Conservation (phyloP, 148 eudicot species). For the Rhododendron williamsianum region DNA sequence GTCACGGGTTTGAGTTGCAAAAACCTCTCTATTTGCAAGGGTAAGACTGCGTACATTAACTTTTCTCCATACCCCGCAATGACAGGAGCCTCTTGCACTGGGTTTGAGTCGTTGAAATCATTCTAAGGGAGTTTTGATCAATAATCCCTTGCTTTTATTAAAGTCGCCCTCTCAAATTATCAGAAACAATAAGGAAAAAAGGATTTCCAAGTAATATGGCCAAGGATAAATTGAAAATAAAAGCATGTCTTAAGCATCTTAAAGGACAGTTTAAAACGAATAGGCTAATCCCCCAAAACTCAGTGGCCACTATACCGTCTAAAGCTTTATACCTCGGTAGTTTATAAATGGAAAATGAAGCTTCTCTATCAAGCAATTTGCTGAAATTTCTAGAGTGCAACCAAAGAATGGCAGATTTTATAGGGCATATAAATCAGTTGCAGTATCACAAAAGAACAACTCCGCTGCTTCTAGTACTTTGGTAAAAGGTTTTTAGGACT, state of each 20-base stretch:
- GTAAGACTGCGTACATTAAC: too few relatives aligned
- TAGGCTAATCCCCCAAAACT: not conserved
- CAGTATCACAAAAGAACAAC: not conserved
- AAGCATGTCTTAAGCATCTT: not conserved
- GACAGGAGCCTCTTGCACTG: too few relatives aligned
- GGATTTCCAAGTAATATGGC: too few relatives aligned
- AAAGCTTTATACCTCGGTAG: not conserved
- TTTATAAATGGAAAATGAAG: not conserved
- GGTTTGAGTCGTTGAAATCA: too few relatives aligned
- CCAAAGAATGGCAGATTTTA: not conserved
- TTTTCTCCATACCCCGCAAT: too few relatives aligned
- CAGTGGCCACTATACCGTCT: not conserved
- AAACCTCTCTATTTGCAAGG: too few relatives aligned
- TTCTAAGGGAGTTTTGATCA: too few relatives aligned
- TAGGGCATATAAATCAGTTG: not conserved
- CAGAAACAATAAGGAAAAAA: too few relatives aligned
- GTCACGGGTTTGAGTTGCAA: too few relatives aligned
- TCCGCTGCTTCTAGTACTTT: not conserved
- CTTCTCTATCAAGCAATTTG: constrained; percentile 2
- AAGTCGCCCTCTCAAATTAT: too few relatives aligned
- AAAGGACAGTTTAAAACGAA: not conserved
- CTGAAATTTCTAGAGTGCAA: constrained; percentile 1
- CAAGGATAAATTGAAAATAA: not conserved
- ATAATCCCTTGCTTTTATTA: too few relatives aligned
- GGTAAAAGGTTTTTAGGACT: too few relatives aligned